Percentiles rank a stretch among this genome's conserved stretches.
These are phyloP conservation scores for Microdochium nivale DNA, from an alignment of 2,329 filamentous ascomycete genomes.

Conservation along the genomic window DNA sequence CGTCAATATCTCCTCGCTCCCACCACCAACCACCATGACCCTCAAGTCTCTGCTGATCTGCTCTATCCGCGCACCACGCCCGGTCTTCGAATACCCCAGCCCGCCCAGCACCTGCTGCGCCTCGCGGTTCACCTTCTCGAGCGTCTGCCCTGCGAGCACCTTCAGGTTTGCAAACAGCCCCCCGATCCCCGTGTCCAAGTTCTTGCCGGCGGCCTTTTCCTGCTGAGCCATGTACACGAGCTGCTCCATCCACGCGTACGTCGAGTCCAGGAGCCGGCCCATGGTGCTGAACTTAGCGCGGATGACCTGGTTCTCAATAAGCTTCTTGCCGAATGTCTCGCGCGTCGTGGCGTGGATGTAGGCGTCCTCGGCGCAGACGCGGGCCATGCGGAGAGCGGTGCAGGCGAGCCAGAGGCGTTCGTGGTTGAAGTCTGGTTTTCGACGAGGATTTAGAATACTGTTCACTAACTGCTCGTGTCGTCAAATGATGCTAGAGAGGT, in stretches of 20 bases:
- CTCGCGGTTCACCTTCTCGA: conserved; percentile 41
- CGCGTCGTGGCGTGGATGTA: conserved; percentile 41
- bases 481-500: too few species aligned
- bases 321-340: conserved; percentile 49
- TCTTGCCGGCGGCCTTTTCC: too few species aligned
- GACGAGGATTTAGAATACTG: neutral
- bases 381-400: conserved; percentile 46
- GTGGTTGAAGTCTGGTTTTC: conserved; percentile 39
- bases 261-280: conserved; percentile 49
- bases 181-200: too few species aligned
- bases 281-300: conserved; percentile 51
- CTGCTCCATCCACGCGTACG: conserved; percentile 54
- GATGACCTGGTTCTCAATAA: conserved; percentile 51
- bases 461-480: too few species aligned
- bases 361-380: conserved; percentile 44
- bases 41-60: conserved; percentile 37
- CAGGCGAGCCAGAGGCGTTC: conserved; percentile 52
- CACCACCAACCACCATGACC: conserved; percentile 42
- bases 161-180: conserved; percentile 18
- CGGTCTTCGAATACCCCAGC: conserved; percentile 38
- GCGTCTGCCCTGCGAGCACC: conserved; percentile 37
- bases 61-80: conserved; percentile 37
- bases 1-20: conserved; percentile 45
- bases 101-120: conserved; percentile 47
- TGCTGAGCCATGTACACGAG: conserved; percentile 33